phyloP scores from a whole-genome alignment of 1,139 yeast genomes.

The Candida sanyaensis region DNA sequence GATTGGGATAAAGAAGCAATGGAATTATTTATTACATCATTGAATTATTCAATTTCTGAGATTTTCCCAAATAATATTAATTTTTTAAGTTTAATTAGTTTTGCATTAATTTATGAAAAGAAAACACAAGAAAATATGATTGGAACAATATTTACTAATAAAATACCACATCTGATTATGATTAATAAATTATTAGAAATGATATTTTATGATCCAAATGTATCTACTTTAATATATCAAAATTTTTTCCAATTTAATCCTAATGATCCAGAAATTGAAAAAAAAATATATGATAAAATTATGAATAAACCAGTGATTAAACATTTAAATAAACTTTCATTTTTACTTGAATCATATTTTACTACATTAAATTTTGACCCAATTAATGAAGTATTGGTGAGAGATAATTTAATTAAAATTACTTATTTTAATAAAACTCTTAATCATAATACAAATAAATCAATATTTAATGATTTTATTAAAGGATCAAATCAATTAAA shows the following conservation, averaged over 20 bases:
- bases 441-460: slow-evolving; percentile 23
- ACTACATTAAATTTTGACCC: slow-evolving; percentile 20
- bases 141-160: slow-evolving; percentile 21
- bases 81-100: slow-evolving; percentile 34
- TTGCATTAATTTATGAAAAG: slow-evolving; percentile 30
- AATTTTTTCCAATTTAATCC: slow-evolving; percentile 18
- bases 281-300: slow-evolving; percentile 17
- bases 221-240: slow-evolving; percentile 19
- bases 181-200: slow-evolving; percentile 24
- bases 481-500: slow-evolving; percentile 14
- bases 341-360: slow-evolving; percentile 42
- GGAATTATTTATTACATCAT: slow-evolving; percentile 25
- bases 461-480: slow-evolving; percentile 23
- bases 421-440: slow-evolving; percentile 29
- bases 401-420: slow-evolving; percentile 21
- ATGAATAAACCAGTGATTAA: slow-evolving; percentile 45
- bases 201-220: slow-evolving; percentile 20
- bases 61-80: slow-evolving; percentile 25
- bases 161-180: slow-evolving; percentile 25
- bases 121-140: slow-evolving; percentile 25
- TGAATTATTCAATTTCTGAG: slow-evolving; percentile 26
- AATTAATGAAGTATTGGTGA: slow-evolving; percentile 22
- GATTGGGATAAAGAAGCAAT: slow-evolving; percentile 32
- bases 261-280: slow-evolving; percentile 15
- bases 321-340: slow-evolving; percentile 51